These are phyloP conservation scores for Hypomontagnella monticulosa DNA, from an alignment of 495 filamentous ascomycete genomes.

Conservation along the genomic window DNA sequence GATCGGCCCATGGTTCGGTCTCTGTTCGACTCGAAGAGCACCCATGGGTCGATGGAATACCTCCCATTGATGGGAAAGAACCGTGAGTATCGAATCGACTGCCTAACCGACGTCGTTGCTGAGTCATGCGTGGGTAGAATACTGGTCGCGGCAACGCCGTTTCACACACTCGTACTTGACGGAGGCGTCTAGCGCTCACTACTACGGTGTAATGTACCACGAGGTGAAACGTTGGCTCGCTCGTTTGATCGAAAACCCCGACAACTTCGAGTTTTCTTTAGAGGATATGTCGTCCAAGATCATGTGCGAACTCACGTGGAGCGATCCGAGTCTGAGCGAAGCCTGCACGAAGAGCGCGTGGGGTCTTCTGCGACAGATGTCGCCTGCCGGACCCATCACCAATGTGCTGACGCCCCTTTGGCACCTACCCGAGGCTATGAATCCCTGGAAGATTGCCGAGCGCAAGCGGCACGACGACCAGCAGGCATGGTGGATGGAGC, in stretches of 20 bases:
- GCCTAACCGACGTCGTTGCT: background rate
- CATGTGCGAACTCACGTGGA: slow-evolving; percentile 56
- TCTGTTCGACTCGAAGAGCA: slow-evolving; percentile 54
- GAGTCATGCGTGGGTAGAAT: slow-evolving; percentile 39
- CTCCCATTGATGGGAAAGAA: slow-evolving; percentile 55
- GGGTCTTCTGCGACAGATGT: slow-evolving; percentile 55
- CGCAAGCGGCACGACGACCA: slow-evolving; percentile 54
- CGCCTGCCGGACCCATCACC: slow-evolving; percentile 55
- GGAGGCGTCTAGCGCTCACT: slow-evolving; percentile 50
- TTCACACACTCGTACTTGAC: slow-evolving; percentile 53
- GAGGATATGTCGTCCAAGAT: slow-evolving; percentile 55
- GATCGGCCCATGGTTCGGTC: slow-evolving; percentile 54
- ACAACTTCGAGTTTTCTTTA: slow-evolving; percentile 49
- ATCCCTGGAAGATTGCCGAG: slow-evolving; percentile 55
- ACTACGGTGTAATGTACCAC: slow-evolving; percentile 52
- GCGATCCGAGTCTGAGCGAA: slow-evolving; percentile 48
- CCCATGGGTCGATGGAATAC: slow-evolving; percentile 52
- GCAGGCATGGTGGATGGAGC: slow-evolving; percentile 53
- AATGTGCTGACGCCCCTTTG: slow-evolving; percentile 55
- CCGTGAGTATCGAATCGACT: slow-evolving; percentile 38
- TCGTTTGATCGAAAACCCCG: slow-evolving; percentile 49
- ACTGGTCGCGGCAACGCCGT: slow-evolving; percentile 52
- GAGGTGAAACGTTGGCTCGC: slow-evolving; percentile 55
- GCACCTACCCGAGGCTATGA: slow-evolving; percentile 50
- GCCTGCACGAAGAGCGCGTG: slow-evolving; percentile 50